Evolutionary conservation across 495 filamentous ascomycete genomes (phyloP).

Genomic region (Aspergillus panamensis): DNA sequence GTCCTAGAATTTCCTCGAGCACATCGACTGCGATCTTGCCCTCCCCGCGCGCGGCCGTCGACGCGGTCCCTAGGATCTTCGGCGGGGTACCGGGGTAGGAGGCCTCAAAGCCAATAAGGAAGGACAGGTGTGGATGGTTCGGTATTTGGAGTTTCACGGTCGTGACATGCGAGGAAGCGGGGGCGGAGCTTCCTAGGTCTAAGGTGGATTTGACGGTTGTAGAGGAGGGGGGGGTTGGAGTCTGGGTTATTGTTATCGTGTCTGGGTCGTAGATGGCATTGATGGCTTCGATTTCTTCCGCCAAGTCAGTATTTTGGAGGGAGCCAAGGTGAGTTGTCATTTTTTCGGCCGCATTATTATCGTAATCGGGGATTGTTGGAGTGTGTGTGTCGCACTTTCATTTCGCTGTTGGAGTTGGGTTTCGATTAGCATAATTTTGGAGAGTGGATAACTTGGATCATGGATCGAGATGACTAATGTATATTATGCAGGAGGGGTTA

Average conservation of each 20-base stretch:
- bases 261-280: conserved; percentile 85
- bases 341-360: conserved; percentile 2
- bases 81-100: conserved; percentile 73
- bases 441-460: neutral
- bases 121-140: conserved; percentile 44
- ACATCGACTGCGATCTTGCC: conserved; percentile 63
- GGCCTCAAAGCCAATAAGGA: conserved; percentile 63
- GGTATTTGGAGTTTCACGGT: conserved; percentile 41
- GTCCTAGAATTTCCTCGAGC: conserved; percentile 60
- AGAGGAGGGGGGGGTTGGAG: conserved; percentile 33
- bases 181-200: conserved; percentile 28
- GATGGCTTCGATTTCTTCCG: conserved; percentile 82
- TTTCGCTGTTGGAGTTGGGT: neutral
- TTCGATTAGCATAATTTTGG: conserved; percentile 1
- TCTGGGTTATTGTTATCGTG: conserved; percentile 50
- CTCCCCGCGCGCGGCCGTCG: conserved; percentile 54
- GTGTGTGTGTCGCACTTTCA: neutral
- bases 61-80: conserved; percentile 59
- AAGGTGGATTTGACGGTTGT: conserved; percentile 45
- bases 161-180: conserved; percentile 22
- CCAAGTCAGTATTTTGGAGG: conserved; percentile 57
- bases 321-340: conserved; percentile 20
- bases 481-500: no score
- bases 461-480: neutral
- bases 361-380: neutral